Base-by-base conservation (phyloP, 2,329 filamentous ascomycete genomes). In the Trichoderma lentiforme region DNA sequence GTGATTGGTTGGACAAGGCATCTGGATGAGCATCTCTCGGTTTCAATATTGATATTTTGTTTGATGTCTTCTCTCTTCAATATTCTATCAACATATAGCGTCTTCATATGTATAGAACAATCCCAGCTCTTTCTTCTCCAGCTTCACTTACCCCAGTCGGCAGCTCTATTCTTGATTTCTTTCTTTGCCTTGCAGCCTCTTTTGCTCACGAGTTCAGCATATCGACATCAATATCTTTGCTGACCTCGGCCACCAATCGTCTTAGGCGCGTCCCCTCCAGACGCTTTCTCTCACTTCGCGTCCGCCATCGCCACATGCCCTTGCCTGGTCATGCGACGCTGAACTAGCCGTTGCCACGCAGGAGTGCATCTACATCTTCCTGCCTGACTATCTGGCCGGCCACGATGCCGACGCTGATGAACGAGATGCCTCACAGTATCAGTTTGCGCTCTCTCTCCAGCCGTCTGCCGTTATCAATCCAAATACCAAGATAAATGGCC, bases 291-390 rank as follows among this genome's bases (percentile, higher is more conserved):
- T 87, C 24, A 79, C 80, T 47, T 82, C 83, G 12, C 79, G 84
- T 5, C 84, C 85, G 21, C 78, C 85, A 72, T 83, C 83, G 32
- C 81, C 81, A 5, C 83, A 83, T 71, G 79, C 82, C 1, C 74
- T 84, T 9, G 76, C 85, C 43, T 89, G 87, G 85, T 90, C 88
- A 26, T 85, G 85, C 73, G 88, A 90, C 68, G 86, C 84, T 28
- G 88, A 89, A 75, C 81, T 90, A 6, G 88, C 87, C 39, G 82
- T 89, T 36, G 85, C 84, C 3, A 85, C 86, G n/a, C 86, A 88
- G 73, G 88, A 90, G 76, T 86, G 84, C 56, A 80, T 89, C 34
- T 82, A 85, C 74, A 78, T 88, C 61, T 87, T 84, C 72, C 76
- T 88, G 6, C 87, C 87, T 5, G 83, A 86, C 57, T 87, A 80